Evolutionary conservation across 306 rosid genomes (phyloP).

Genomic region (Corylus heterophylla): DNA sequence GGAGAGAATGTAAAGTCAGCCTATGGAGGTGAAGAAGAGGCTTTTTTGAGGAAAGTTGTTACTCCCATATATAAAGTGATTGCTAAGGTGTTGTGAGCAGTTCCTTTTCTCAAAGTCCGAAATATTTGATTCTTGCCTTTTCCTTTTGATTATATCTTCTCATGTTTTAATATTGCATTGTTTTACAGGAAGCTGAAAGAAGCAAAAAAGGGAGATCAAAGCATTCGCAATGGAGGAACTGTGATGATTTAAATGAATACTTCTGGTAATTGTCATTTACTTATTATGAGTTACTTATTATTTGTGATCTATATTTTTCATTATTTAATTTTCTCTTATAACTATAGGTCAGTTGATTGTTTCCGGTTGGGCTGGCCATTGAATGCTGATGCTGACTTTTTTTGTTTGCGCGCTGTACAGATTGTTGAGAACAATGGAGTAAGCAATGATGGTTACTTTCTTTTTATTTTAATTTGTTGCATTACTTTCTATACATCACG

Average conservation of each 20-base stretch:
- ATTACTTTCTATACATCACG: not conserved
- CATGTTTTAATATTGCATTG: slow-evolving; percentile 23
- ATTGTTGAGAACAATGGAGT: slow-evolving; percentile 53
- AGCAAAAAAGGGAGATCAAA: slow-evolving; percentile 88
- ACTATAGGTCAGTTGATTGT: slow-evolving; percentile 88
- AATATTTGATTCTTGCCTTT: slow-evolving; percentile 14
- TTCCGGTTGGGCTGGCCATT: slow-evolving; percentile 97
- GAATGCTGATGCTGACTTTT: slow-evolving; percentile 98
- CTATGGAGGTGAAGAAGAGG: slow-evolving; percentile 96
- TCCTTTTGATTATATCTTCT: slow-evolving; percentile 17
- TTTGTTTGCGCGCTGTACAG: slow-evolving; percentile 46
- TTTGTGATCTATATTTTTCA: slow-evolving; percentile 3
- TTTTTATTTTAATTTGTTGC: slow-evolving; percentile 9
- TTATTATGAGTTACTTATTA: slow-evolving; percentile 12
- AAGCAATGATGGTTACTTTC: slow-evolving; percentile 29
- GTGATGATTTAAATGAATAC: slow-evolving; percentile 94
- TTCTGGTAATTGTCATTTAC: slow-evolving; percentile 61
- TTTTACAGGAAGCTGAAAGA: slow-evolving; percentile 69
- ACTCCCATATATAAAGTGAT: slow-evolving; percentile 93
- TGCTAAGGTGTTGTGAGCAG: slow-evolving; percentile 62
- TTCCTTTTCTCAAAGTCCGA: not conserved
- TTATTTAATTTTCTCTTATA: slow-evolving; percentile 25
- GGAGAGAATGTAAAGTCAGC: slow-evolving; percentile 98
- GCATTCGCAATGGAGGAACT: slow-evolving; percentile 98
- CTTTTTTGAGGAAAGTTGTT: slow-evolving; percentile 82